These are phyloP conservation scores for Mariannaea elegans DNA, from an alignment of 2,329 filamentous ascomycete species.

Conservation along the genomic window DNA sequence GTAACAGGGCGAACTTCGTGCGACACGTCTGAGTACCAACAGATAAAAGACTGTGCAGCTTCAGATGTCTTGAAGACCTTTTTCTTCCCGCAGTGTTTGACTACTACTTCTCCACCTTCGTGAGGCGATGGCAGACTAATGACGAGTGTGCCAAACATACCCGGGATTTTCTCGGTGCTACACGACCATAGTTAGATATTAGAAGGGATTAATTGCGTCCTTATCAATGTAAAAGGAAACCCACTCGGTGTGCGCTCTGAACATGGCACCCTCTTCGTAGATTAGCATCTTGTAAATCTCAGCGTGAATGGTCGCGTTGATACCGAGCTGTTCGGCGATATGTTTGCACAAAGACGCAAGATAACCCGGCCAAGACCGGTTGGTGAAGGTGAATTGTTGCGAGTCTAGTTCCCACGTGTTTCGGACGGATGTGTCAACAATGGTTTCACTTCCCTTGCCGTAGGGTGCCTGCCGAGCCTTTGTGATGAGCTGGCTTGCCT, in stretches of 20 bases:
- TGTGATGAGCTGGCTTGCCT: background rate
- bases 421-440: constrained; percentile 50
- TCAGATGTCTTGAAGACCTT: constrained; percentile 44
- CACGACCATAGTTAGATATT: background rate
- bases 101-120: constrained; percentile 55
- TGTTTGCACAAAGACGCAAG: constrained; percentile 35
- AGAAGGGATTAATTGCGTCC: too few relatives aligned
- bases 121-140: constrained; percentile 58
- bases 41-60: constrained; percentile 32
- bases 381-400: constrained; percentile 47
- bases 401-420: constrained; percentile 56
- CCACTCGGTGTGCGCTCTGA: constrained; percentile 56
- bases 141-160: constrained; percentile 61
- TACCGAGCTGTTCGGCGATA: constrained; percentile 44
- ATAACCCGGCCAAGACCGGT: constrained; percentile 44
- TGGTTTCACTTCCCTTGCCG: constrained; percentile 50
- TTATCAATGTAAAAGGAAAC: background rate
- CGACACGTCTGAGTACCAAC: constrained; percentile 61
- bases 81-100: constrained; percentile 48
- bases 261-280: constrained; percentile 60
- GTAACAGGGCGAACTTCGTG: constrained; percentile 59
- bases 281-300: constrained; percentile 58
- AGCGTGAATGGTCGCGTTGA: constrained; percentile 42
- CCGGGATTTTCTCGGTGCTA: constrained; percentile 55
- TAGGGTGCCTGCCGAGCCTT: constrained; percentile 43